Base-by-base conservation (phyloP, 2,329 filamentous ascomycete species). In the Cladosporium sp. region DNA sequence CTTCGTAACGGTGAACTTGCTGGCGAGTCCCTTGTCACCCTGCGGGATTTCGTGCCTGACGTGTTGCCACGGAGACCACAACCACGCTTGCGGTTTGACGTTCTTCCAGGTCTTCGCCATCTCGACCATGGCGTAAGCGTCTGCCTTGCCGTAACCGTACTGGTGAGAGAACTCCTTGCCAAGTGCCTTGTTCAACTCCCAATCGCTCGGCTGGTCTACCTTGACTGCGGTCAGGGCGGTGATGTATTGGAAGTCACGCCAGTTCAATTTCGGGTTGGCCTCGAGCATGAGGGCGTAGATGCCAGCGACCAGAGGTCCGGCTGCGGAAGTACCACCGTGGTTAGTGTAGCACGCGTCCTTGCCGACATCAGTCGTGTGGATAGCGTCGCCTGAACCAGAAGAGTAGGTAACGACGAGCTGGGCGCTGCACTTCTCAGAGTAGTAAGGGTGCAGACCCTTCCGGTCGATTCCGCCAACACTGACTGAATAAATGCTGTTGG, bases 401-500 rank as follows among this genome's bases (percentile, higher is more conserved):
- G 91, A 96, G 70, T 97, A 98, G 0, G 93, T 95, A 9, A 98
- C 93, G 2, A 96, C 91, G 43, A 98, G 77, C 68, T 95, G 89
- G 18, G 93, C 93, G 3, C 92, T 96, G 74, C 93, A 98, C 57
- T 89, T 86, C 70, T 98, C 93, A 0, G 92, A 96, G 70, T 98
- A 98, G 69, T 92, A 93, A 0, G 93, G 91, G 66, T 97, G 92
- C n/a, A 81, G 72, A 37, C 92, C 91, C 60, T 86, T 83, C 54
- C 89, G 80, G 68, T 96, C 91, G 57, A 98, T 86, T 33, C 92
- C 92, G 35, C 93, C 93, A 14, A 98, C 90, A 0, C 91, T 95
- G 62, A 98, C 93, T 68, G 90, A 96, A 77, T 97, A 98, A 63
- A 98, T 98, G 67, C 91, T 96, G 75, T 98, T 98, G 55, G 93